These are phyloP conservation scores for Aaosphaeria arxii DNA, from an alignment of 2,329 filamentous ascomycete genomes.

Conservation along the genomic window DNA sequence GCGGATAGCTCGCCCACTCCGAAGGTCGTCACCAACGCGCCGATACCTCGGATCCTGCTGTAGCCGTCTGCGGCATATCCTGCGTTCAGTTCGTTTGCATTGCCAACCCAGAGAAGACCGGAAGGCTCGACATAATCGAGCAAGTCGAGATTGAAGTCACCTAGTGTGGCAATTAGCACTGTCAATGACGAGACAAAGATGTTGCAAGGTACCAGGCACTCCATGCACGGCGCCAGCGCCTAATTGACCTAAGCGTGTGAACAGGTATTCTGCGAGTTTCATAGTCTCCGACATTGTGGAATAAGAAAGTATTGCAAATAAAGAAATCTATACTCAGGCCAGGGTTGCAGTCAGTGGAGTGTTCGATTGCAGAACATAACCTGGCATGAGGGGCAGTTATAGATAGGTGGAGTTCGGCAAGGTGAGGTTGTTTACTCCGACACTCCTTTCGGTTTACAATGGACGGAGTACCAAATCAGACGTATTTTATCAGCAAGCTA, in stretches of 20 bases:
- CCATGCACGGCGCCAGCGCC: constrained; percentile 40
- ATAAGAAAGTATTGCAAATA: no score
- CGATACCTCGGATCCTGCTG: constrained; percentile 45
- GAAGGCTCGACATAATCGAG: constrained; percentile 13
- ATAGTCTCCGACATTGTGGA: constrained; percentile 1
- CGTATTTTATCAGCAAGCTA: no score
- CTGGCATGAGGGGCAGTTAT: no score
- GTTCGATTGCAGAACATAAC: no score
- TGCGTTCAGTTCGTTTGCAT: constrained; percentile 54
- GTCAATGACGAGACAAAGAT: background rate
- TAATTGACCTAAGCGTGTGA: constrained; percentile 35
- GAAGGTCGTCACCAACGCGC: constrained; percentile 47
- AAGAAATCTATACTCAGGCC: no score
- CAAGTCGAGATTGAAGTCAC: constrained; percentile 9
- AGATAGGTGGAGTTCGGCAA: no score
- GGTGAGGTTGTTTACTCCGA: no score
- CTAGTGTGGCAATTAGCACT: no score
- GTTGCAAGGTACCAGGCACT: constrained; percentile 19
- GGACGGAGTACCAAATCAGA: no score
- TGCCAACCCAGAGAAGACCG: constrained; percentile 35
- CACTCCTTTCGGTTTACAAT: no score
- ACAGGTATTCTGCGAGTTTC: constrained; percentile 31
- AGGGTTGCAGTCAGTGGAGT: no score
- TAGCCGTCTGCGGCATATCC: constrained; percentile 49
- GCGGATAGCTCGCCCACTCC: constrained; percentile 49